These are phyloP conservation scores for Aphanomyces invadans DNA, from an alignment of 352 stramenopile genomes.

Conservation along the genomic window DNA sequence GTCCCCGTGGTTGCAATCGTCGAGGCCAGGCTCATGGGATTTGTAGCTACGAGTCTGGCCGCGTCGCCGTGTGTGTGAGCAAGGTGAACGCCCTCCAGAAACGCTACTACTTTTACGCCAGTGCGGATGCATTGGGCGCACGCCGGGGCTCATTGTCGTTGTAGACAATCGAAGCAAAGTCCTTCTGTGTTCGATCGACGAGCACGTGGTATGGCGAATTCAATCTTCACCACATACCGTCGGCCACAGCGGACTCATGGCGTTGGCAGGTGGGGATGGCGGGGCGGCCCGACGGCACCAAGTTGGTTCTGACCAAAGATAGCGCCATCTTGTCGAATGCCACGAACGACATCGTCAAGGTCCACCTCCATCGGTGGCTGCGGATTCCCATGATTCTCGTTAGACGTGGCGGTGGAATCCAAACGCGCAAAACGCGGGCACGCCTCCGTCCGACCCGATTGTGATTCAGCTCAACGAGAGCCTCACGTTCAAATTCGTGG, in stretches of 20 bases:
- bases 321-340: slow-evolving; percentile 47
- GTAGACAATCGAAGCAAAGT: slow-evolving; percentile 45
- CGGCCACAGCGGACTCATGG: neutral
- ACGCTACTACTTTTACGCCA: slow-evolving; percentile 56
- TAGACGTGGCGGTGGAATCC: slow-evolving; percentile 58
- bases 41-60: slow-evolving; percentile 48
- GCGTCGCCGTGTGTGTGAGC: slow-evolving; percentile 61
- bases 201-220: slow-evolving; percentile 44
- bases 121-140: neutral
- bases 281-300: slow-evolving; percentile 41
- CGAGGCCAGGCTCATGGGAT: neutral
- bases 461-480: slow-evolving; percentile 64
- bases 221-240: neutral
- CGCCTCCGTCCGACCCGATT: slow-evolving; percentile 45
- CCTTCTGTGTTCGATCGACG: slow-evolving; percentile 51
- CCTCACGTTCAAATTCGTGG: slow-evolving; percentile 58
- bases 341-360: slow-evolving; percentile 47
- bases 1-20: slow-evolving; percentile 1
- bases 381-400: neutral
- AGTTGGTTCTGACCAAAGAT: slow-evolving; percentile 61
- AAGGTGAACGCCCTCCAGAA: slow-evolving; percentile 59
- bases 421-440: slow-evolving; percentile 55
- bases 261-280: slow-evolving; percentile 48
- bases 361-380: too few species aligned
- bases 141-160: neutral